These are phyloP conservation scores for Lentinula novae-zelandiae DNA, from an alignment of 1,284 basidiomycete genomes.

Conservation along the genomic window DNA sequence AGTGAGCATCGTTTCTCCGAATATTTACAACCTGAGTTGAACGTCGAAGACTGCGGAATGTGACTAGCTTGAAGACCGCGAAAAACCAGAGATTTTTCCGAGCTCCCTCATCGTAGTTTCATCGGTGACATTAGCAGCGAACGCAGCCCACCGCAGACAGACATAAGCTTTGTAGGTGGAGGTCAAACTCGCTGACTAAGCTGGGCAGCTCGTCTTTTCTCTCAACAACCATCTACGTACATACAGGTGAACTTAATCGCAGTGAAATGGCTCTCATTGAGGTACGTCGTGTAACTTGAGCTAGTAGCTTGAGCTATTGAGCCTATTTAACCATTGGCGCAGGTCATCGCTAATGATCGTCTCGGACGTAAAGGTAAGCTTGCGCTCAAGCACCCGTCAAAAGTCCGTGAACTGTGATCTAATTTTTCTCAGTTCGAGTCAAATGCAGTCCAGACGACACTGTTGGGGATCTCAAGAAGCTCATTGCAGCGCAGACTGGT, in stretches of 20 bases:
- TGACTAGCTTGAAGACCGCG: background rate
- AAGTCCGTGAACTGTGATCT: background rate
- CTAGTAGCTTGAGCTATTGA: background rate
- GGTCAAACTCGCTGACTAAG: background rate
- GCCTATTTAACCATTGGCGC: background rate
- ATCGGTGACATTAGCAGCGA: background rate
- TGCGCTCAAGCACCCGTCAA: background rate
- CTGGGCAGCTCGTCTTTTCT: background rate
- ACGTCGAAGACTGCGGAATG: background rate
- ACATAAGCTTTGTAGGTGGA: too few species aligned
- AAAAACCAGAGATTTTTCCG: slow-evolving; percentile 1
- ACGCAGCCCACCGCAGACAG: too few species aligned
- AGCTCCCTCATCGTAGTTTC: background rate
- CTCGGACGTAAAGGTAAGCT: slow-evolving; percentile 52
- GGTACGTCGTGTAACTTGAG: slow-evolving; percentile 26
- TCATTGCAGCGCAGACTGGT: slow-evolving; percentile 95
- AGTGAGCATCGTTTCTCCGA: background rate
- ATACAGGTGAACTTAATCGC: background rate
- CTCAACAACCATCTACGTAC: background rate
- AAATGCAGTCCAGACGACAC: slow-evolving; percentile 95
- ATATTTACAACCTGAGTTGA: background rate
- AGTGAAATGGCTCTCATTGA: slow-evolving; percentile 55
- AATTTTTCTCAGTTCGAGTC: slow-evolving; percentile 53
- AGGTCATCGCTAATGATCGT: slow-evolving; percentile 97
- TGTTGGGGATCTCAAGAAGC: slow-evolving; percentile 93